These are phyloP conservation scores for Nemophila menziesii DNA, from an alignment of 257 asterid species.

Conservation along the genomic window DNA sequence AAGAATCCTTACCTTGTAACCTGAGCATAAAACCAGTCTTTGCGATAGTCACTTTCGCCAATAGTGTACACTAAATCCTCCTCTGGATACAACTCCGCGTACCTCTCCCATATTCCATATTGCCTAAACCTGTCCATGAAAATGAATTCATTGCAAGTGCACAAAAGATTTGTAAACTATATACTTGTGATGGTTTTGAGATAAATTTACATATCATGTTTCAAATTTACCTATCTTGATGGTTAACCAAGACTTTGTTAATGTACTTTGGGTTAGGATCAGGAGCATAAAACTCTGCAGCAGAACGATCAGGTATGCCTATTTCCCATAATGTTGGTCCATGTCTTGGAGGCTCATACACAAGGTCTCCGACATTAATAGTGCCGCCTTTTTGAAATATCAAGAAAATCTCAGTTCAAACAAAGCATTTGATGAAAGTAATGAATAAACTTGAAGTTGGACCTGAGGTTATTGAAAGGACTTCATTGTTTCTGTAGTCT, in stretches of 20 bases:
- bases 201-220: not conserved
- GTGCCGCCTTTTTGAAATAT: slow-evolving; percentile 7
- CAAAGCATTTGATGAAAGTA: not conserved
- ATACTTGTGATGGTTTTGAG: not conserved
- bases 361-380: slow-evolving; percentile 5
- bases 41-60: slow-evolving; percentile 51
- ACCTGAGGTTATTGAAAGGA: slow-evolving; percentile 44
- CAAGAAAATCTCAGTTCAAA: not conserved
- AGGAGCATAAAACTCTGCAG: slow-evolving; percentile 14
- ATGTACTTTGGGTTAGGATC: slow-evolving; percentile 14
- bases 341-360: slow-evolving; percentile 16
- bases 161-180: not conserved
- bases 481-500: slow-evolving; percentile 31
- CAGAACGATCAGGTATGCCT: slow-evolving; percentile 17
- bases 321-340: slow-evolving; percentile 20
- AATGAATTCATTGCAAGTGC: slow-evolving; percentile 24
- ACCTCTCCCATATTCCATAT: slow-evolving; percentile 69
- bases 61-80: slow-evolving; percentile 49
- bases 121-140: not conserved
- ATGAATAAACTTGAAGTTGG: not conserved
- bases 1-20: slow-evolving; percentile 39
- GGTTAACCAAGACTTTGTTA: slow-evolving; percentile 16
- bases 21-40: slow-evolving; percentile 75
- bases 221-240: slow-evolving; percentile 14
- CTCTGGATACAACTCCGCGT: slow-evolving; percentile 43